A percentile compares a stretch with the other conserved stretches of the same genome.
phyloP scores from a whole-genome alignment of 768 basidiomycete species.

The Agaricus subrufescens region DNA sequence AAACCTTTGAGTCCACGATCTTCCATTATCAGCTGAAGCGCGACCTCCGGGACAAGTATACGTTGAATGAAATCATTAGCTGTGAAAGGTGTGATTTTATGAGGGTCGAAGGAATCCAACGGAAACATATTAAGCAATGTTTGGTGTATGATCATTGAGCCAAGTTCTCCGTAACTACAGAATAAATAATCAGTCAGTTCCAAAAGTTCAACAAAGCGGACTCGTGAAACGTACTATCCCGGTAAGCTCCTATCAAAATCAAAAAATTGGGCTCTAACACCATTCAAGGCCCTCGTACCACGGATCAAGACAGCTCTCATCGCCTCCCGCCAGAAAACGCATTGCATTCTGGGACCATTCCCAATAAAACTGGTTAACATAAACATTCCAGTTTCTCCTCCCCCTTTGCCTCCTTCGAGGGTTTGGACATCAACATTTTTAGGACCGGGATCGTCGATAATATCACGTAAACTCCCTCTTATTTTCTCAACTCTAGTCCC shows the following conservation, averaged over 20 bases:
- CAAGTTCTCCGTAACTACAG: slow-evolving; percentile 79
- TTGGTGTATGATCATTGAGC: slow-evolving; percentile 76
- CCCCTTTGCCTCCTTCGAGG: background rate
- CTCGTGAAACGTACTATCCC: slow-evolving; percentile 68
- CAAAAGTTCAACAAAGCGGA: background rate
- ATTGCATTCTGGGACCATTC: slow-evolving; percentile 30
- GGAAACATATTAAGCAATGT: slow-evolving; percentile 76
- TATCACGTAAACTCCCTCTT: slow-evolving; percentile 36
- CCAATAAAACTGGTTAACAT: slow-evolving; percentile 16
- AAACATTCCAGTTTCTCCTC: slow-evolving; percentile 9
- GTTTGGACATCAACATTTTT: slow-evolving; percentile 16
- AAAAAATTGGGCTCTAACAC: slow-evolving; percentile 70
- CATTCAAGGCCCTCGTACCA: slow-evolving; percentile 60
- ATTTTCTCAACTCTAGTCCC: slow-evolving; percentile 50
- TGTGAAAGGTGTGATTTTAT: slow-evolving; percentile 59
- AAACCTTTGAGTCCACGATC: slow-evolving; percentile 51
- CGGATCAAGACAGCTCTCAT: slow-evolving; percentile 58
- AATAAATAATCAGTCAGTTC: background rate
- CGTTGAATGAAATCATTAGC: slow-evolving; percentile 75
- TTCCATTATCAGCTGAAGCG: slow-evolving; percentile 73
- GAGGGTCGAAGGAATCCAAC: slow-evolving; percentile 46
- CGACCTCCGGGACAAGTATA: slow-evolving; percentile 88
- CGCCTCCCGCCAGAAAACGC: slow-evolving; percentile 68
- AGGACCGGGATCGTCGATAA: slow-evolving; percentile 44
- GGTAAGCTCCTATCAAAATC: slow-evolving; percentile 82